Conservation (phyloP, 2,329 filamentous ascomycete genomes). For the Tolypocladium ovalisporum region DNA sequence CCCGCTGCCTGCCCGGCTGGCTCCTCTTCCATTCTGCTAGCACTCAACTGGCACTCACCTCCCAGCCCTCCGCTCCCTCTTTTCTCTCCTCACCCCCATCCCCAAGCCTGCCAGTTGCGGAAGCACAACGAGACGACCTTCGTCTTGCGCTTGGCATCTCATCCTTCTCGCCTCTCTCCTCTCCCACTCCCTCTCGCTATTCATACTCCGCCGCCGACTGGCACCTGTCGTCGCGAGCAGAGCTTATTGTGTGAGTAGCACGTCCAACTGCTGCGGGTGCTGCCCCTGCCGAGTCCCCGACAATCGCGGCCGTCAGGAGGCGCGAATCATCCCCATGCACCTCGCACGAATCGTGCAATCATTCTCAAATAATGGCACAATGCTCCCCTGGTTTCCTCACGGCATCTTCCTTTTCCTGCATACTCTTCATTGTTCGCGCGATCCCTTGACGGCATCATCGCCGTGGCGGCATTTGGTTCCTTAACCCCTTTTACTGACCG, state of each 20-base stretch:
- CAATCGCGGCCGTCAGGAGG: background rate
- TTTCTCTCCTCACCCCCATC: slow-evolving; percentile 2
- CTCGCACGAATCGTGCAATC: background rate
- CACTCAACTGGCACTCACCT: background rate
- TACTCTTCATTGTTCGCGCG: background rate
- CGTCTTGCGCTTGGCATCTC: background rate
- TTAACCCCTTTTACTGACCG: background rate
- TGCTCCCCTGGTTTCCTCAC: background rate
- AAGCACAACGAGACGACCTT: background rate
- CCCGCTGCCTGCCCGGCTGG: background rate
- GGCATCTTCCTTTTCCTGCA: background rate
- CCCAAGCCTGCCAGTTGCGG: background rate
- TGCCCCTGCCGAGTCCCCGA: background rate
- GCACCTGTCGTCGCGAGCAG: background rate
- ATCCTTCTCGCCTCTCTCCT: background rate
- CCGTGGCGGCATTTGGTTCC: background rate
- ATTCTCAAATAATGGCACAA: background rate
- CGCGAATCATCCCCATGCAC: background rate
- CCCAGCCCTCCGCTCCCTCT: slow-evolving; percentile 1
- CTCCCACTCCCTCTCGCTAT: background rate
- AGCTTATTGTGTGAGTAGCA: background rate
- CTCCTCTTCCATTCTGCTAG: background rate
- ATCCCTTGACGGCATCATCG: background rate
- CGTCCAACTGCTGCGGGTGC: background rate
- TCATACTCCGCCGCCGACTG: background rate